phyloP scores from a whole-genome alignment of 306 rosid genomes.

The Aeschynomene evenia region DNA sequence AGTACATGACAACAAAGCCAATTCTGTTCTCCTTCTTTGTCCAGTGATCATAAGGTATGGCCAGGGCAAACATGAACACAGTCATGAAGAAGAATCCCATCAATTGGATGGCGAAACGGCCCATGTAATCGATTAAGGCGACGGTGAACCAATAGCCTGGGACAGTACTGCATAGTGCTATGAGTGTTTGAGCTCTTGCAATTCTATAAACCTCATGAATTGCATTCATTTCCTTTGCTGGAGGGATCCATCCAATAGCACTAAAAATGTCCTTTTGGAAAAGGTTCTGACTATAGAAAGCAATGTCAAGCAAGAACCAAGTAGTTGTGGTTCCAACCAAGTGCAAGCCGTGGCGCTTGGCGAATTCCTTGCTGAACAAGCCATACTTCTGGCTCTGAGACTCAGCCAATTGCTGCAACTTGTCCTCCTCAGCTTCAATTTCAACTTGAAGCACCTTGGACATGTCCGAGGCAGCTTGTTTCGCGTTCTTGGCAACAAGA shows the following conservation, averaged over 20 bases:
- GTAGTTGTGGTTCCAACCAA: conserved; percentile 69
- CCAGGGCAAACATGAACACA: conserved; percentile 83
- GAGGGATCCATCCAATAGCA: conserved; percentile 82
- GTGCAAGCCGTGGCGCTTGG: conserved; percentile 66
- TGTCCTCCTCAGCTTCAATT: conserved; percentile 52
- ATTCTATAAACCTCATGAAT: conserved; percentile 65
- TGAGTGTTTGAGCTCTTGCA: conserved; percentile 80
- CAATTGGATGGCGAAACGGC: conserved; percentile 75
- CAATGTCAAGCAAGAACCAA: conserved; percentile 87
- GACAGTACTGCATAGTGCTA: conserved; percentile 80
- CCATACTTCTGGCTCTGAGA: conserved; percentile 44
- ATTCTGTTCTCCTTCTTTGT: conserved; percentile 40
- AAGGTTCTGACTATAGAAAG: conserved; percentile 84
- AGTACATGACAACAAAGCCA: conserved; percentile 72
- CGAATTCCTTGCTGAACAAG: conserved; percentile 57
- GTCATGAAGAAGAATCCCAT: conserved; percentile 98
- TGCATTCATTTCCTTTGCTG: conserved; percentile 62
- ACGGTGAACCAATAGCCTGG: conserved; percentile 97
- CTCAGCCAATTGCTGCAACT: not conserved
- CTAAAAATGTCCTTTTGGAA: conserved; percentile 85
- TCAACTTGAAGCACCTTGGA: conserved; percentile 74
- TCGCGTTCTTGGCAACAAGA: conserved; percentile 68
- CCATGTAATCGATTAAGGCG: conserved; percentile 56
- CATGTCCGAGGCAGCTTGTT: conserved; percentile 78
- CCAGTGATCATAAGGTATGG: conserved; percentile 89